A percentile compares a stretch with the other conserved stretches of the same genome.
Conservation (phyloP, 805 yeast species). For the Torulaspora maleeae region DNA sequence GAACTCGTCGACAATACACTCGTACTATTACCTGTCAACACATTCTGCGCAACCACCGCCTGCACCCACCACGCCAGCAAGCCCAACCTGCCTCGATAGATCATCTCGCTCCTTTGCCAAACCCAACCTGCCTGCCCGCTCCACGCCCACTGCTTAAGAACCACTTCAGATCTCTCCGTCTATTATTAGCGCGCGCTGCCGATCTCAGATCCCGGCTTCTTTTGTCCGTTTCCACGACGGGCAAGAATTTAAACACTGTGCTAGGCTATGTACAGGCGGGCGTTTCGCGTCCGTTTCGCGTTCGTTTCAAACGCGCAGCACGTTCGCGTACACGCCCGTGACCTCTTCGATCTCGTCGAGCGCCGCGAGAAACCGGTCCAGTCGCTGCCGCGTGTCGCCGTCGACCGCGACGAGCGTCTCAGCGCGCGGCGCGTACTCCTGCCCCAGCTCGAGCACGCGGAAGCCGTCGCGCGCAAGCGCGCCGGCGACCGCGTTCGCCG, state of each 20-base stretch:
- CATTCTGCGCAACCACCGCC: background rate
- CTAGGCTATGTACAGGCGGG: background rate
- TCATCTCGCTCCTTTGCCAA: background rate
- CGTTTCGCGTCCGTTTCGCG: background rate
- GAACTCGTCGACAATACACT: background rate
- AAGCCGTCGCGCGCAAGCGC: conserved; percentile 47
- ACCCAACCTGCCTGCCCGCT: too few relatives aligned
- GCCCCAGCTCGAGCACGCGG: conserved; percentile 64
- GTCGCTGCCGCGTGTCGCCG: conserved; percentile 45
- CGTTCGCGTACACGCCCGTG: conserved; percentile 70
- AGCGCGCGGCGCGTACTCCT: conserved; percentile 58
- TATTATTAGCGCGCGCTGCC: too few relatives aligned
- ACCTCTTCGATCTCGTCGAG: conserved; percentile 84
- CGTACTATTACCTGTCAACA: background rate
- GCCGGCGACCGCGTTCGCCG: conserved; percentile 57
- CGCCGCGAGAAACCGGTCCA: conserved; percentile 52
- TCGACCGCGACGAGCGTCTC: conserved; percentile 54
- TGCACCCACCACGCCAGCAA: background rate
- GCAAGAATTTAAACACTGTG: background rate
- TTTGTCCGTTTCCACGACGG: too few relatives aligned
- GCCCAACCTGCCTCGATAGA: background rate
- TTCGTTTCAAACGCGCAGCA: background rate
- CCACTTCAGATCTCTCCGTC: background rate
- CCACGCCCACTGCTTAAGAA: too few relatives aligned
- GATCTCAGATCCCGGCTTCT: too few relatives aligned